These are phyloP conservation scores for Trichoderma hamatum DNA, from an alignment of 2,329 filamentous ascomycete genomes.

Conservation along the genomic window DNA sequence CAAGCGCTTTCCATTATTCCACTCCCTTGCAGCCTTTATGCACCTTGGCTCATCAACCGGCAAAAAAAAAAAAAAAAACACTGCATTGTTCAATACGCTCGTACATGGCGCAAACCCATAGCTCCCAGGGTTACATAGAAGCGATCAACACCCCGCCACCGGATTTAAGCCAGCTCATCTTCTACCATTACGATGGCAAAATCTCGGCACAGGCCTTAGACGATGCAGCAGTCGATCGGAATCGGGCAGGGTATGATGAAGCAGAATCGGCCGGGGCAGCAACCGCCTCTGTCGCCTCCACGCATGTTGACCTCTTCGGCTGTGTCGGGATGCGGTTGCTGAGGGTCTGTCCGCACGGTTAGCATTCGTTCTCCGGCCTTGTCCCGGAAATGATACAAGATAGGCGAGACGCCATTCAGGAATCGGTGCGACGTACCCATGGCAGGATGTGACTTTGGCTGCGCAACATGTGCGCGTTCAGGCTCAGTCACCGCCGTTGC, in stretches of 20 bases:
- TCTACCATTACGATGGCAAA: neutral
- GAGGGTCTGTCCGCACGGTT: slow-evolving; percentile 10
- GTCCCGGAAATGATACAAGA: neutral
- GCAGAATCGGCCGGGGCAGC: slow-evolving; percentile 43
- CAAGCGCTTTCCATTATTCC: neutral
- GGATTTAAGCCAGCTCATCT: neutral
- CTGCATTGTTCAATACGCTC: neutral
- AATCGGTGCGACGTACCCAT: slow-evolving; percentile 16
- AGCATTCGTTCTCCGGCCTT: neutral
- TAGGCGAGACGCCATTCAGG: neutral
- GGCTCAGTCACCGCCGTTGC: neutral
- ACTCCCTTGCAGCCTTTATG: neutral
- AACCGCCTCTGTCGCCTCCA: slow-evolving; percentile 28
- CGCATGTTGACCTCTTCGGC: slow-evolving; percentile 38
- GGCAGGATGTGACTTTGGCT: slow-evolving; percentile 19
- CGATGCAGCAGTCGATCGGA: slow-evolving; percentile 42
- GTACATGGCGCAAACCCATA: neutral
- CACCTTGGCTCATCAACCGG: neutral
- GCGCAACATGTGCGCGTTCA: slow-evolving; percentile 2
- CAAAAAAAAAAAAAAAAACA: neutral
- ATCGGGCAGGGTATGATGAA: slow-evolving; percentile 45
- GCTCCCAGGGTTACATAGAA: neutral
- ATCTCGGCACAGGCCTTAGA: slow-evolving; percentile 35
- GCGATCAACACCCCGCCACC: neutral
- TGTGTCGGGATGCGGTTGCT: slow-evolving; percentile 31